phyloP scores from a whole-genome alignment of 208 protist species.

The Trypanosomatidae sp. region DNA sequence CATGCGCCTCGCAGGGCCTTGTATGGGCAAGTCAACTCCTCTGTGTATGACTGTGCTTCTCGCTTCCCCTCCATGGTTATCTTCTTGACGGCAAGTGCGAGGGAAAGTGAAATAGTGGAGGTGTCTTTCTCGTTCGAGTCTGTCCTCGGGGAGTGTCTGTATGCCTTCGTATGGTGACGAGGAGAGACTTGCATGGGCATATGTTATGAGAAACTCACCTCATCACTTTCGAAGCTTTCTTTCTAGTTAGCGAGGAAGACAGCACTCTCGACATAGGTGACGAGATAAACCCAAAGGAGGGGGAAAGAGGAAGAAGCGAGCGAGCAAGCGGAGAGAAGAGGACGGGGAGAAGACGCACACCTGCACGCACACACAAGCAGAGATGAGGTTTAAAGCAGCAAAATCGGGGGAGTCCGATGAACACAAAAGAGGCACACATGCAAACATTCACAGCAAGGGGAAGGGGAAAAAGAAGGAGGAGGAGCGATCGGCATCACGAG shows the following conservation, averaged over 20 bases:
- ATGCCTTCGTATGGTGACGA: not conserved
- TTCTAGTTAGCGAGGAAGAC: not conserved
- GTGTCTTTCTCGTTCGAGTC: not conserved
- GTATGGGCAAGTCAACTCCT: not conserved
- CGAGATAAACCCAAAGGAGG: not conserved
- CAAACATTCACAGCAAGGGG: not conserved
- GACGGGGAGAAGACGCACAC: not conserved
- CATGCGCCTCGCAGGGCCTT: not conserved
- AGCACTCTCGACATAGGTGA: not conserved
- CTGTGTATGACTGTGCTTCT: not conserved
- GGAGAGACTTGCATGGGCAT: not conserved
- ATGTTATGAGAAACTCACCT: not conserved
- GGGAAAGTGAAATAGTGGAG: not conserved
- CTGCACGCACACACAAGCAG: not conserved
- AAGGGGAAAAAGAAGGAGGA: not conserved
- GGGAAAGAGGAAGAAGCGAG: not conserved
- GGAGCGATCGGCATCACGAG: not conserved
- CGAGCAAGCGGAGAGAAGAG: not conserved
- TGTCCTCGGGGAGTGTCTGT: not conserved
- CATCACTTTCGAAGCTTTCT: not conserved
- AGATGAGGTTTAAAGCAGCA: constrained; percentile 2
- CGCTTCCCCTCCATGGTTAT: not conserved
- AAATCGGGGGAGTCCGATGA: not conserved
- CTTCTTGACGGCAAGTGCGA: not conserved
- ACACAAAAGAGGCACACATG: constrained; percentile 5